Conservation (phyloP, 2,329 filamentous ascomycete species). For the Penicillium sp. region DNA sequence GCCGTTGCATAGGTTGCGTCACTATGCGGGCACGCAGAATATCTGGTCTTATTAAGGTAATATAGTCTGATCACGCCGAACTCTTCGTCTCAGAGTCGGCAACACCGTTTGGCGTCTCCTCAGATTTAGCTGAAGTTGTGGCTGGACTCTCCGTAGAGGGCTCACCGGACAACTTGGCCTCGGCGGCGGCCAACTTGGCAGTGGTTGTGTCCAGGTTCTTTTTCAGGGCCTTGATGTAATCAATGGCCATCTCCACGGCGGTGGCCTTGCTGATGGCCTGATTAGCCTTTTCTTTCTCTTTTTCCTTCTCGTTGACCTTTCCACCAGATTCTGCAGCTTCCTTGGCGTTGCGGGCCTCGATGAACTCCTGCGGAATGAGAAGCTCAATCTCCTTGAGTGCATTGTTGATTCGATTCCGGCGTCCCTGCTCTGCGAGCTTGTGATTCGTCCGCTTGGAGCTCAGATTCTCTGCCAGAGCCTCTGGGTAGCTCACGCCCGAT, state of each 20-base stretch:
- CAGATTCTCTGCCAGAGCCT: slow-evolving; percentile 80
- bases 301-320: slow-evolving; percentile 40
- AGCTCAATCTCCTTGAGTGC: slow-evolving; percentile 85
- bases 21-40: neutral
- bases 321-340: slow-evolving; percentile 34
- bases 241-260: slow-evolving; percentile 93
- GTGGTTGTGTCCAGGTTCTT: slow-evolving; percentile 60
- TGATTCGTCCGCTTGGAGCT: slow-evolving; percentile 95
- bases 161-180: slow-evolving; percentile 36
- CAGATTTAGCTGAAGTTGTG: neutral
- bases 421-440: slow-evolving; percentile 94
- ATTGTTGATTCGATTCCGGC: slow-evolving; percentile 88
- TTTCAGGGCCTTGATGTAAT: slow-evolving; percentile 82
- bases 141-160: neutral
- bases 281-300: slow-evolving; percentile 37
- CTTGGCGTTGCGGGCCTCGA: slow-evolving; percentile 38
- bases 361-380: slow-evolving; percentile 57
- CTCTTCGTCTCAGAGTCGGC: neutral
- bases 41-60: slow-evolving; percentile 1
- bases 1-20: neutral
- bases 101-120: neutral
- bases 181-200: slow-evolving; percentile 54
- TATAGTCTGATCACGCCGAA: neutral
- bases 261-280: slow-evolving; percentile 83
- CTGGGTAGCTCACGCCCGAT: slow-evolving; percentile 82